A percentile compares a stretch with the other conserved stretches of the same genome.
Conservation (phyloP, 805 yeast genomes). For the Yamadazyma olivae region DNA sequence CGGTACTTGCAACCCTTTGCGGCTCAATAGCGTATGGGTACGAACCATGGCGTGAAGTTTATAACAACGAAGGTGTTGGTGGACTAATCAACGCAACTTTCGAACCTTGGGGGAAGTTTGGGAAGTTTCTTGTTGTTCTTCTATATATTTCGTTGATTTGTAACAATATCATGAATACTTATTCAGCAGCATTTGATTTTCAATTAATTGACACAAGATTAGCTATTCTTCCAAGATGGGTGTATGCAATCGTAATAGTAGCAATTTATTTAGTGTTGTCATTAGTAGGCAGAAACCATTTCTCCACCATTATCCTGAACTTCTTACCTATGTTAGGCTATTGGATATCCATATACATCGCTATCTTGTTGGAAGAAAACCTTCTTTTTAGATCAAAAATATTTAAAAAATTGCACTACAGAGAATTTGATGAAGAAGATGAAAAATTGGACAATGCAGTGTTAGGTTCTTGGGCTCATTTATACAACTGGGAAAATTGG, state of each 20-base stretch:
- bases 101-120: conserved; percentile 59
- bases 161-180: conserved; percentile 91
- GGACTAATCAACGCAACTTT: conserved; percentile 66
- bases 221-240: conserved; percentile 69
- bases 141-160: conserved; percentile 87
- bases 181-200: conserved; percentile 82
- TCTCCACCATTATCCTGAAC: conserved; percentile 68
- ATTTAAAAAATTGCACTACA: conserved; percentile 57
- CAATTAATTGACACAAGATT: conserved; percentile 80
- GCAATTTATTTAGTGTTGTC: conserved; percentile 50
- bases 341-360: conserved; percentile 82
- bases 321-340: conserved; percentile 92
- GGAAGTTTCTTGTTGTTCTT: conserved; percentile 83
- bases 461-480: too few species aligned
- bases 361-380: conserved; percentile 77
- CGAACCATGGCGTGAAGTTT: conserved; percentile 27
- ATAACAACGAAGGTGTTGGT: conserved; percentile 39
- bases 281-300: conserved; percentile 73
- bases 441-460: conserved; percentile 5
- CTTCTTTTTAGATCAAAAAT: conserved; percentile 67
- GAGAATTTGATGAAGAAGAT: conserved; percentile 44
- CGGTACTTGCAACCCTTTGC: conserved; percentile 83
- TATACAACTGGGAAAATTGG: conserved; percentile 32
- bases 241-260: conserved; percentile 32
- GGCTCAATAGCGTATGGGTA: conserved; percentile 56